phyloP scores from a whole-genome alignment of 176 grass and related monocot species.

The Cocos nucifera region DNA sequence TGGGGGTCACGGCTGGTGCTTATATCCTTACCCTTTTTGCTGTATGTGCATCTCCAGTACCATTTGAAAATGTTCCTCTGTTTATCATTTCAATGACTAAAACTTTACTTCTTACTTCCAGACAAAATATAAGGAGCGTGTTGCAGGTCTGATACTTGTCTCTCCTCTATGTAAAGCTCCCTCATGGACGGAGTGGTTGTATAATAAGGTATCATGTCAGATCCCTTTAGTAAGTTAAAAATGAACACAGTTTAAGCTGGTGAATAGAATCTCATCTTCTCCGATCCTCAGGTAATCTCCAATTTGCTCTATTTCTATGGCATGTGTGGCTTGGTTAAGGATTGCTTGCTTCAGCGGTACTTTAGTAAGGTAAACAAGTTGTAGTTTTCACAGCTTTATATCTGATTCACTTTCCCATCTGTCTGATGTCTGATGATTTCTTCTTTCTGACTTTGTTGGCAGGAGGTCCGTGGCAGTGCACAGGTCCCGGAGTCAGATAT shows the following conservation, averaged over 20 bases:
- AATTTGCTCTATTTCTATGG: conserved; percentile 26
- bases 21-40: conserved; percentile 22
- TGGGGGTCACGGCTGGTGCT: conserved; percentile 19
- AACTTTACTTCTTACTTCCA: neutral
- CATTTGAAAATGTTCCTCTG: neutral
- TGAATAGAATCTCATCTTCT: no score
- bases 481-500: conserved; percentile 11
- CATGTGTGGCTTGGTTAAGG: conserved; percentile 22
- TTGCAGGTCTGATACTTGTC: conserved; percentile 19
- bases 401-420: neutral
- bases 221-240: neutral
- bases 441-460: neutral
- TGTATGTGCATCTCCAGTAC: conserved; percentile 8
- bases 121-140: conserved; percentile 12
- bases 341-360: conserved; percentile 17
- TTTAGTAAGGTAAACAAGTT: conserved; percentile 9
- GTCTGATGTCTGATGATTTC: conserved; percentile 5
- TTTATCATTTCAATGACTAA: no score
- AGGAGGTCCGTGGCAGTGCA: conserved; percentile 11
- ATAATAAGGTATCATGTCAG: conserved; percentile 10
- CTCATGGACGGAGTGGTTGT: conserved; percentile 20
- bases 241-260: no score
- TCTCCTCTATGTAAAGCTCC: conserved; percentile 18
- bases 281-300: conserved; percentile 1
- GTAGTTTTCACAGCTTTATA: no score